Evolutionary conservation across 202 grass and related monocot genomes (phyloP).

Genomic region (Musa balbisiana): DNA sequence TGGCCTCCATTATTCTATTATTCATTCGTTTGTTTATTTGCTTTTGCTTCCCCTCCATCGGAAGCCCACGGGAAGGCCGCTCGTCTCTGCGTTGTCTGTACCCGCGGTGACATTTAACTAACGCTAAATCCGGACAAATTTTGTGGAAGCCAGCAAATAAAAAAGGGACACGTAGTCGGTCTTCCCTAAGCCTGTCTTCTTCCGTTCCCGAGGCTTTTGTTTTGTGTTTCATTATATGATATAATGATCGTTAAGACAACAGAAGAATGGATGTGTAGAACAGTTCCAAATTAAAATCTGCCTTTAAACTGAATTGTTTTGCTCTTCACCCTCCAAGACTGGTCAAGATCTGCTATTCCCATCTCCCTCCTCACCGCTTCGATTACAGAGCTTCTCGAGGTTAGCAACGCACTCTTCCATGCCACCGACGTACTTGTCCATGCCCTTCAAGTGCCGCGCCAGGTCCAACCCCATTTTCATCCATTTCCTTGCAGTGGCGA

Average conservation of each 20-base stretch:
- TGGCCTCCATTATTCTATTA: neutral
- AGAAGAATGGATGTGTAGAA: too few relatives aligned
- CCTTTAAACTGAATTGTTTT: too few relatives aligned
- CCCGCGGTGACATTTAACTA: neutral
- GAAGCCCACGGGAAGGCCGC: neutral
- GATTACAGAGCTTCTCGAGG: slow-evolving; percentile 44
- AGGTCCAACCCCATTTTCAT: slow-evolving; percentile 85
- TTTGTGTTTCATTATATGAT: too few relatives aligned
- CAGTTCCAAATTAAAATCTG: too few relatives aligned
- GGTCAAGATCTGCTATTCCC: slow-evolving; percentile 14
- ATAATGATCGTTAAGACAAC: too few relatives aligned
- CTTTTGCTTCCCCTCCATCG: neutral
- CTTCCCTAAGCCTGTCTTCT: too few relatives aligned
- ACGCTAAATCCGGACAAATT: too few relatives aligned
- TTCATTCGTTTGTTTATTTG: neutral
- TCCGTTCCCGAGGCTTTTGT: too few relatives aligned
- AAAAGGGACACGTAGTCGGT: too few relatives aligned
- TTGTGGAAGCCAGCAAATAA: too few relatives aligned
- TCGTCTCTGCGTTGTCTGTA: neutral
- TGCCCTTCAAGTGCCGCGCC: slow-evolving; percentile 54
- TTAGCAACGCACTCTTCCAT: slow-evolving; percentile 58
- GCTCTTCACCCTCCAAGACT: neutral
- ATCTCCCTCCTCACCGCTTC: neutral
- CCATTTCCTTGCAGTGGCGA: slow-evolving; percentile 65
- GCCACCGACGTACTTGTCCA: slow-evolving; percentile 43